Evolutionary conservation across 2,329 filamentous ascomycete genomes (phyloP), one percentile per base, ranked within the genome.

Genomic region (Aspergillus thermomutatus): DNA sequence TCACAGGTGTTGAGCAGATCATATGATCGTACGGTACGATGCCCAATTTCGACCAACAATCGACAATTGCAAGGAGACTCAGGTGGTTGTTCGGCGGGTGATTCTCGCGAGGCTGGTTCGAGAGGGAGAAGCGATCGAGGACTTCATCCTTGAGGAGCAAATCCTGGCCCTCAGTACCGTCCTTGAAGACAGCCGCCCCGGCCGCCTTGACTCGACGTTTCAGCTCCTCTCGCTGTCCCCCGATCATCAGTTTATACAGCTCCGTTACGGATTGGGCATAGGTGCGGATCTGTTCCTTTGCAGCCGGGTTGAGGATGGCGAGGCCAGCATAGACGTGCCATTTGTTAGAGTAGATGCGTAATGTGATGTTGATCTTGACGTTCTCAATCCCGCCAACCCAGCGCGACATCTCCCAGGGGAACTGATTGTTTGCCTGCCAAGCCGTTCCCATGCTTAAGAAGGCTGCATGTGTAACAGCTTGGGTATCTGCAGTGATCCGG

Each of bases 321-420:
- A 99, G 87, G 0, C 94, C 94, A 21, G 94, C 94, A 74, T 99
- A 99, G 56, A 99, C 94, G 79, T 99, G 95, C 95, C 95, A 99
- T 76, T 97, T 99, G 75, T 97, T 96, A 58, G 89, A 88, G 79
- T 97, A 99, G 77, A 99, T 97, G 66, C 94, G 92, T 64, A 99
- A 80, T 65, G 92, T 97, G 65, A 97, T 87, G 78, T 99, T 99
- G 79, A 97, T 96, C 79, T 99, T 99, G 67, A 97, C 93, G 74
- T 99, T 99, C 76, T 99, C 94, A 68, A 99, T 96, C 52, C 94
- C 95, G 57, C 94, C 94, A 3, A 97, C 86, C 75, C 97, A 99
- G 61, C 94, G 91, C n/a, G 87, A 86, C 49, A 93, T 87, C 68
- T 97, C 93, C 94, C 94, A 99, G 0, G 95, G 94, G 68, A 97